phyloP scores from a whole-genome alignment of 306 rosid genomes.

The Corylus avellana region DNA sequence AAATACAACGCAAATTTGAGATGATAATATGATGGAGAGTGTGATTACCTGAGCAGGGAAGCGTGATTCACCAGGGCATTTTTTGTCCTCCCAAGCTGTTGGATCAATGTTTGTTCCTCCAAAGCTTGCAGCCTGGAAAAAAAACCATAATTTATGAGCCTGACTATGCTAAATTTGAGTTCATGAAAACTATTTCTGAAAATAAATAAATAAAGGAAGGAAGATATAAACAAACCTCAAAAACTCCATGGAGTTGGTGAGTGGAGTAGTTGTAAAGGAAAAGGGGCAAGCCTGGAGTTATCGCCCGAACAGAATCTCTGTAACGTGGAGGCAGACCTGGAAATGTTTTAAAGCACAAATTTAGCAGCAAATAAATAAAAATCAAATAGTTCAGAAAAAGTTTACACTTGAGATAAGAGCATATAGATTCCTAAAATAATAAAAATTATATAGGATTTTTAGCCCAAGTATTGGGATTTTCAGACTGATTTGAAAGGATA shows the following conservation, averaged over 20 bases:
- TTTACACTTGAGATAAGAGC: background rate
- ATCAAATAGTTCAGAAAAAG: background rate
- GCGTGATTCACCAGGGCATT: conserved; percentile 84
- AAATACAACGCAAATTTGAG: background rate
- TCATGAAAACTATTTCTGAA: background rate
- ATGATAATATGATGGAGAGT: conserved; percentile 1
- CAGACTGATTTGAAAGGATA: background rate
- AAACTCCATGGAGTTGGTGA: conserved; percentile 97
- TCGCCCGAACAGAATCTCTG: conserved; percentile 85
- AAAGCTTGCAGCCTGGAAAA: conserved; percentile 85
- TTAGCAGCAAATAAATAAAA: background rate
- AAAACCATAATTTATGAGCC: background rate
- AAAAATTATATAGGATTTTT: background rate
- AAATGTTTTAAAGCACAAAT: conserved; percentile 1
- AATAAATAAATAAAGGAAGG: background rate
- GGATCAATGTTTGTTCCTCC: conserved; percentile 96
- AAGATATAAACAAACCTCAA: conserved; percentile 61
- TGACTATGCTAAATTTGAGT: background rate
- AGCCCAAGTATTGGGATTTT: background rate
- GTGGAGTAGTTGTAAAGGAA: conserved; percentile 94
- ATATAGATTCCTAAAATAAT: background rate
- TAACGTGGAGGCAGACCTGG: conserved; percentile 91
- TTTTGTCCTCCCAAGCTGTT: conserved; percentile 95
- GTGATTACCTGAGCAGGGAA: conserved; percentile 91
- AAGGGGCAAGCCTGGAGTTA: conserved; percentile 92